Evolutionary conservation across 2,329 filamentous ascomycete species (phyloP).

Genomic region (Graphium sp.): DNA sequence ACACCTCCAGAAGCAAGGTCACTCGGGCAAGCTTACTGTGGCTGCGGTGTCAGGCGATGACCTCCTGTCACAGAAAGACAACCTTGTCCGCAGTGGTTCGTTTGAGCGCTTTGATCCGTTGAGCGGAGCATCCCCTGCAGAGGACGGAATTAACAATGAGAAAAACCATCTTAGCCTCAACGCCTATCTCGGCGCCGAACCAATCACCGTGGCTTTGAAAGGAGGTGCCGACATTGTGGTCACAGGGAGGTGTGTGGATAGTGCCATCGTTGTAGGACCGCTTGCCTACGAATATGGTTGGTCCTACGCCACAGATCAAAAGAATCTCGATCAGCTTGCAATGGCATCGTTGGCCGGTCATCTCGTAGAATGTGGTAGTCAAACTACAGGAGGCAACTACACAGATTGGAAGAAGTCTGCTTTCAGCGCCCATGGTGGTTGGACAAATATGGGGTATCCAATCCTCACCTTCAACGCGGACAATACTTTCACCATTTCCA

Average conservation of each 20-base stretch:
- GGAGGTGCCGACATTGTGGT: constrained; percentile 4
- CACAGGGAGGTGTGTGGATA: constrained; percentile 4
- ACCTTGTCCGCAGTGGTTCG: neutral
- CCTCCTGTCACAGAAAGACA: constrained; percentile 1
- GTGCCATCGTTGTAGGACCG: constrained; percentile 2
- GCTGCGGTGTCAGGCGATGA: constrained; percentile 3
- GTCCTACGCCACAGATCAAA: constrained; percentile 1
- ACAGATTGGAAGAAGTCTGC: constrained; percentile 3
- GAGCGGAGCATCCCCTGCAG: neutral
- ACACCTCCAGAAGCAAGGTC: neutral
- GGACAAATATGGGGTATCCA: constrained; percentile 4
- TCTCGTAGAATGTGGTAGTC: constrained; percentile 3
- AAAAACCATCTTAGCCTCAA: constrained; percentile 2
- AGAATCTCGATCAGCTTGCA: constrained; percentile 1
- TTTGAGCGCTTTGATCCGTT: constrained; percentile 2
- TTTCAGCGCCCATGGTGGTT: constrained; percentile 1
- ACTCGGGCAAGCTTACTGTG: constrained; percentile 1
- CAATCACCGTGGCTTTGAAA: constrained; percentile 2
- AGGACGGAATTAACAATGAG: neutral
- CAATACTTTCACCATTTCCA: constrained; percentile 2
- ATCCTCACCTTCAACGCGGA: constrained; percentile 3
- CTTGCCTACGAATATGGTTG: constrained; percentile 3
- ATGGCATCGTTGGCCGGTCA: constrained; percentile 1
- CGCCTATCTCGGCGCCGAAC: constrained; percentile 3
- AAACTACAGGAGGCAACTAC: constrained; percentile 3